phyloP scores from a whole-genome alignment of 805 yeast genomes.

The Wickerhamomyces mucosus region DNA sequence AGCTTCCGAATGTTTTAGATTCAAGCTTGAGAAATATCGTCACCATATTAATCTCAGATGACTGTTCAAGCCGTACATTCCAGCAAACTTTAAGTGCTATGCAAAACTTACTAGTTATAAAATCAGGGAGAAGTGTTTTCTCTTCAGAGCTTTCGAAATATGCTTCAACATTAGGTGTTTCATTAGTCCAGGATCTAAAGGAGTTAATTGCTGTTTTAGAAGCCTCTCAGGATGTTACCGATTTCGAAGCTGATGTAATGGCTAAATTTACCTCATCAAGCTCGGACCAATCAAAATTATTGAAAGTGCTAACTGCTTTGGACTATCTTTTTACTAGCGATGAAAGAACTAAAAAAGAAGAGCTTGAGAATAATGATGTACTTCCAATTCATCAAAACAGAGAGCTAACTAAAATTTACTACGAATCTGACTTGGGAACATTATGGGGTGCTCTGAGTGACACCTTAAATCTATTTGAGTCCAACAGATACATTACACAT shows the following conservation, averaged over 20 bases:
- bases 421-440: conserved; percentile 58
- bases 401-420: conserved; percentile 52
- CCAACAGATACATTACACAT: conserved; percentile 42
- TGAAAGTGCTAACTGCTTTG: conserved; percentile 78
- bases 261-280: conserved; percentile 66
- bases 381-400: conserved; percentile 15
- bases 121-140: conserved; percentile 53
- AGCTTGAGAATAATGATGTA: conserved; percentile 19
- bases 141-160: conserved; percentile 55
- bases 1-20: conserved; percentile 57
- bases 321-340: conserved; percentile 57
- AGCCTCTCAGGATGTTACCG: conserved; percentile 25
- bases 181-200: conserved; percentile 46
- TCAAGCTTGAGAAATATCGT: conserved; percentile 53
- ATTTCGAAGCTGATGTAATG: conserved; percentile 45
- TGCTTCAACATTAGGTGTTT: conserved; percentile 51
- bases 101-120: conserved; percentile 60
- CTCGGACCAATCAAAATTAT: conserved; percentile 82
- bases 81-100: conserved; percentile 75
- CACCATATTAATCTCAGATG: conserved; percentile 64
- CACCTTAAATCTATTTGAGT: conserved; percentile 55
- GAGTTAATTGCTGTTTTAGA: conserved; percentile 5
- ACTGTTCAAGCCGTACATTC: conserved; percentile 78
- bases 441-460: conserved; percentile 82
- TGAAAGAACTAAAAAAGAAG: conserved; percentile 9